Evolutionary conservation across 306 rosid genomes (phyloP).

Genomic region (Pyrus communis): DNA sequence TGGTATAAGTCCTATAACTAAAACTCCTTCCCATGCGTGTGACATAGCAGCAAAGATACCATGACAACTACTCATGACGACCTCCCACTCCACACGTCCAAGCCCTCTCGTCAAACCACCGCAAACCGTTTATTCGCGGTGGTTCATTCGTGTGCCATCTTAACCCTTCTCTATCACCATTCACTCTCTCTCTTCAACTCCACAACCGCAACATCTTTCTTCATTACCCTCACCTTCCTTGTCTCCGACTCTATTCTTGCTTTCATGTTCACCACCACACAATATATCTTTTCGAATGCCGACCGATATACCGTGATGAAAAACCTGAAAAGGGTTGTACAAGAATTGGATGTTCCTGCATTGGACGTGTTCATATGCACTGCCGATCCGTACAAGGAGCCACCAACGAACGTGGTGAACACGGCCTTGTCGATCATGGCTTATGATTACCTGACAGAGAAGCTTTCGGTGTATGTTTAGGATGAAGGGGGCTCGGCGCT

Average conservation of each 20-base stretch:
- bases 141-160: slow-evolving; percentile 8
- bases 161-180: slow-evolving; percentile 24
- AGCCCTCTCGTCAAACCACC: slow-evolving; percentile 4
- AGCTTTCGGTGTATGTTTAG: slow-evolving; percentile 38
- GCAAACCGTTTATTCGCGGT: slow-evolving; percentile 23
- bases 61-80: background rate
- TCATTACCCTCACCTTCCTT: slow-evolving; percentile 24
- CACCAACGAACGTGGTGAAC: slow-evolving; percentile 34
- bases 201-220: slow-evolving; percentile 3
- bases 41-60: background rate
- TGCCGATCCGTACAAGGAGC: slow-evolving; percentile 42
- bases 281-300: slow-evolving; percentile 24
- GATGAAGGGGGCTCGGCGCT: slow-evolving; percentile 49
- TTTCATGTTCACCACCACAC: slow-evolving; percentile 17
- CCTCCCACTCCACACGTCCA: slow-evolving; percentile 16
- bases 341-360: slow-evolving; percentile 17
- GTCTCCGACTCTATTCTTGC: slow-evolving; percentile 30
- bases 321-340: background rate
- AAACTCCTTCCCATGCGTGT: too few relatives aligned
- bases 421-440: slow-evolving; percentile 33
- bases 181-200: slow-evolving; percentile 4
- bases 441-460: slow-evolving; percentile 30
- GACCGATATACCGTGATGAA: slow-evolving; percentile 21
- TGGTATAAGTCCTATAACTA: too few relatives aligned
- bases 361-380: slow-evolving; percentile 46